phyloP scores from a whole-genome alignment of 306 rosid genomes.

The Cucurbita maxima region DNA sequence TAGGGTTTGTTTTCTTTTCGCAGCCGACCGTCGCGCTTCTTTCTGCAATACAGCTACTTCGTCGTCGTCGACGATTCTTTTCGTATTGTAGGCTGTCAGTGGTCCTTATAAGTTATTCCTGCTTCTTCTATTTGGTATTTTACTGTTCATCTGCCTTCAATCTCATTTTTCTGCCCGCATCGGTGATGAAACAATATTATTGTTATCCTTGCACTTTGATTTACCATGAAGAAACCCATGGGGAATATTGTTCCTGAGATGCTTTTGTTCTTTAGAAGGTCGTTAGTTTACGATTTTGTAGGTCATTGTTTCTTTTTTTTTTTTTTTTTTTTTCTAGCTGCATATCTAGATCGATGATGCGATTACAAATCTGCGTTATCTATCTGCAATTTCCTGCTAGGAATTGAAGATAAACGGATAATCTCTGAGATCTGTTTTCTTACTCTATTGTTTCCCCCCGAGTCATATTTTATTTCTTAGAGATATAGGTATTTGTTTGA shows the following conservation, averaged over 20 bases:
- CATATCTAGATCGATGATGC: slow-evolving; percentile 24
- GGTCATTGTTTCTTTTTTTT: neutral
- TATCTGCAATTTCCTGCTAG: slow-evolving; percentile 16
- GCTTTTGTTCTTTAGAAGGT: neutral
- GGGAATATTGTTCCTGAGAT: slow-evolving; percentile 26
- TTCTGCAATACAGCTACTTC: neutral
- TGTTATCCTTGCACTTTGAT: slow-evolving; percentile 67
- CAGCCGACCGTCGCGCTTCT: neutral
- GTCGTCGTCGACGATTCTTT: neutral
- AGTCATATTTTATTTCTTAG: neutral
- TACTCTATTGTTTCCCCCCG: neutral
- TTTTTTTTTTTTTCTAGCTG: neutral
- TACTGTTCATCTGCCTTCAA: neutral
- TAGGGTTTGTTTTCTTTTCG: neutral
- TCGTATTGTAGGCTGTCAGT: neutral
- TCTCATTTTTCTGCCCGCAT: slow-evolving; percentile 1
- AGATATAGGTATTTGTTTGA: neutral
- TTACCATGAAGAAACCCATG: slow-evolving; percentile 48
- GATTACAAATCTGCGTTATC: slow-evolving; percentile 45
- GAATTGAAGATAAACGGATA: slow-evolving; percentile 12
- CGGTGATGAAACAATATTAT: slow-evolving; percentile 13
- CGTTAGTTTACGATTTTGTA: neutral
- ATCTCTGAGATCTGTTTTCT: slow-evolving; percentile 17
- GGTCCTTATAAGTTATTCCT: neutral
- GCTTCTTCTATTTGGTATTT: neutral